phyloP scores from a whole-genome alignment of 345 rosid genomes.

The Pistacia vera region DNA sequence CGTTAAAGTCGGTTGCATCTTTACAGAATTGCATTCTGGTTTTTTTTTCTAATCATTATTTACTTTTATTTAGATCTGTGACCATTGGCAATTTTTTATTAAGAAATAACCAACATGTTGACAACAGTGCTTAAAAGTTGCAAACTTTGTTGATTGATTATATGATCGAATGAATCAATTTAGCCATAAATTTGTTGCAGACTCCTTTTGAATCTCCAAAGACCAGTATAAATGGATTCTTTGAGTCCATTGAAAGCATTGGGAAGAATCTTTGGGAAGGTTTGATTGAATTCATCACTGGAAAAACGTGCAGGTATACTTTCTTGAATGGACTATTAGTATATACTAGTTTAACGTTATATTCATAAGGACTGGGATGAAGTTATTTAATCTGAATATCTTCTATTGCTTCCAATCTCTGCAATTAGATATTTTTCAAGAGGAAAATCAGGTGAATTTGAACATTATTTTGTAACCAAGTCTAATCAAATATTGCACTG shows the following conservation, averaged over 20 bases:
- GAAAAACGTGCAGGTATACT: conserved; percentile 79
- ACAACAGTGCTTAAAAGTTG: background rate
- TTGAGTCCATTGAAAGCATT: conserved; percentile 56
- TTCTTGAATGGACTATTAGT: background rate
- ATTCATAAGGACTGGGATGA: background rate
- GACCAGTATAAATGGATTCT: conserved; percentile 57
- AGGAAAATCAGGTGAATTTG: background rate
- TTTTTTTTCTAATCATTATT: too few relatives aligned
- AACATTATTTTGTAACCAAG: background rate
- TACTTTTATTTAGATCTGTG: too few relatives aligned
- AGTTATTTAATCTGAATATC: background rate
- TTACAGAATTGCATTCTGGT: too few relatives aligned
- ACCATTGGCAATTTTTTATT: too few relatives aligned
- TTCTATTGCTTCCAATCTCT: too few relatives aligned
- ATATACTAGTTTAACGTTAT: background rate
- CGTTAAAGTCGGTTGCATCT: too few relatives aligned
- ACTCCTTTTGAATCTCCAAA: conserved; percentile 70
- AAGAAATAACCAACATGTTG: too few relatives aligned
- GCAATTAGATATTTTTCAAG: background rate
- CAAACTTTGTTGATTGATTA: background rate
- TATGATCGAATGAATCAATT: conserved; percentile 2
- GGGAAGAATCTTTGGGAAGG: conserved; percentile 67
- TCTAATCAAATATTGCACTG: background rate
- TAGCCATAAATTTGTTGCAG: conserved; percentile 42
- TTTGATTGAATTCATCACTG: conserved; percentile 72